These are phyloP conservation scores for Aurinia saxatilis DNA, from an alignment of 345 rosid genomes.

Conservation along the genomic window DNA sequence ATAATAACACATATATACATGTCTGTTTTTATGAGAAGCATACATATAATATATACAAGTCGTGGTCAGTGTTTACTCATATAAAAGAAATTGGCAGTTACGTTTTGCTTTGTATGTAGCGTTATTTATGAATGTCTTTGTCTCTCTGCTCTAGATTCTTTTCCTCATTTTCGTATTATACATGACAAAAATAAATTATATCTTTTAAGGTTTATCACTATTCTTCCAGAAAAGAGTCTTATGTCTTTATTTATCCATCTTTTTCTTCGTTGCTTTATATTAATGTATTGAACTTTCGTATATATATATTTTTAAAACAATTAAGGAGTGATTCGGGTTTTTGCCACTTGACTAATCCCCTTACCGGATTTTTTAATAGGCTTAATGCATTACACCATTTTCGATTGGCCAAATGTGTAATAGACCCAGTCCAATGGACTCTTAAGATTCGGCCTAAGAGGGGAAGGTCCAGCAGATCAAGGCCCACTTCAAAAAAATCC, in stretches of 20 bases:
- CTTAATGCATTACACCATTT: no score
- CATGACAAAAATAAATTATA: background rate
- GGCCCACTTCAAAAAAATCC: no score
- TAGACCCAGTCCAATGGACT: no score
- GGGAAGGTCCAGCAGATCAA: no score
- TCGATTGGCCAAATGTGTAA: no score
- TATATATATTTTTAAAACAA: no score
- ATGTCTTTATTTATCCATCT: slow-evolving; percentile 2
- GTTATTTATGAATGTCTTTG: slow-evolving; percentile 12
- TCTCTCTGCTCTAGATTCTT: slow-evolving; percentile 8
- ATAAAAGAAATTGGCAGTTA: slow-evolving; percentile 12
- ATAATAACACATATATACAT: background rate
- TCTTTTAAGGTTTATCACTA: background rate
- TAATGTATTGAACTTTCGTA: no score
- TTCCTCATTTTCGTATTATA: slow-evolving; percentile 12
- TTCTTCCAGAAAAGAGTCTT: slow-evolving; percentile 4
- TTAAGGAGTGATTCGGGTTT: no score
- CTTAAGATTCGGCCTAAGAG: no score
- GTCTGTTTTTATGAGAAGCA: background rate
- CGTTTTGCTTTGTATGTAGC: slow-evolving; percentile 1
- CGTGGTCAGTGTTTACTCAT: slow-evolving; percentile 5
- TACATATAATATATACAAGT: background rate
- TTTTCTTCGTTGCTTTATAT: slow-evolving; percentile 12
- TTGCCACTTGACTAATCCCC: no score
- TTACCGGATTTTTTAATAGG: no score